These are phyloP conservation scores for Colletotrichum sp. DNA, from an alignment of 2,329 filamentous ascomycete genomes.

Conservation along the genomic window DNA sequence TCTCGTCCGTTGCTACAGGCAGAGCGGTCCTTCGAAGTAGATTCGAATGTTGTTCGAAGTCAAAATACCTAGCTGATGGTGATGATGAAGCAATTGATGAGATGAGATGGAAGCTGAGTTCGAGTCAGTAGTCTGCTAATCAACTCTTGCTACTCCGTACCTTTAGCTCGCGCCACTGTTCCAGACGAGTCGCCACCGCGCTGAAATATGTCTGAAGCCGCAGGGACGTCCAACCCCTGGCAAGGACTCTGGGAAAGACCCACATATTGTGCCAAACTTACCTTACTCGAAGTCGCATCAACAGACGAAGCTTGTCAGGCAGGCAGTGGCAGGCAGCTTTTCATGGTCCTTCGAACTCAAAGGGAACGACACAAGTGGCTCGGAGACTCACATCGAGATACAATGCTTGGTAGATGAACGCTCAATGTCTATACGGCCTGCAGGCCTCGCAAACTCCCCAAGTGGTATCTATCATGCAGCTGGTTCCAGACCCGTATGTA, in stretches of 20 bases:
- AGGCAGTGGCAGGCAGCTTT: not conserved
- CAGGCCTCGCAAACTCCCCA: not conserved
- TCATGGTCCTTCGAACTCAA: not conserved
- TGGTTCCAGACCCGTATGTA: conserved; percentile 13
- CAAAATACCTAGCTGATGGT: not conserved
- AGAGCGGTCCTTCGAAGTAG: not conserved
- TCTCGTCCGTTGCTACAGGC: not conserved
- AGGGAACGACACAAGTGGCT: not conserved
- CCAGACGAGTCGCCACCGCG: not conserved
- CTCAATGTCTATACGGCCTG: not conserved
- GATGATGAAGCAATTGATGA: not conserved
- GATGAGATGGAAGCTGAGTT: not conserved
- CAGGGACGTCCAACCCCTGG: not conserved
- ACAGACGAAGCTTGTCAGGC: not conserved
- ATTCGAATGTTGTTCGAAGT: not conserved
- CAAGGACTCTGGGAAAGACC: not conserved
- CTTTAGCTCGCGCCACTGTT: not conserved
- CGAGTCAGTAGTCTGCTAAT: not conserved
- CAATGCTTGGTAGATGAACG: not conserved
- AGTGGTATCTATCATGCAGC: conserved; percentile 21
- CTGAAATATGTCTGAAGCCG: not conserved
- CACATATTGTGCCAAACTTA: not conserved
- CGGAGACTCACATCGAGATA: not conserved
- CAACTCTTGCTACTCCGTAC: not conserved
- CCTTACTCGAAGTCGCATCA: not conserved